Percentiles rank a stretch among this genome's conserved stretches.
Evolutionary conservation across 176 grass and related monocot genomes (phyloP).

Genomic region (Carex myosuroides): DNA sequence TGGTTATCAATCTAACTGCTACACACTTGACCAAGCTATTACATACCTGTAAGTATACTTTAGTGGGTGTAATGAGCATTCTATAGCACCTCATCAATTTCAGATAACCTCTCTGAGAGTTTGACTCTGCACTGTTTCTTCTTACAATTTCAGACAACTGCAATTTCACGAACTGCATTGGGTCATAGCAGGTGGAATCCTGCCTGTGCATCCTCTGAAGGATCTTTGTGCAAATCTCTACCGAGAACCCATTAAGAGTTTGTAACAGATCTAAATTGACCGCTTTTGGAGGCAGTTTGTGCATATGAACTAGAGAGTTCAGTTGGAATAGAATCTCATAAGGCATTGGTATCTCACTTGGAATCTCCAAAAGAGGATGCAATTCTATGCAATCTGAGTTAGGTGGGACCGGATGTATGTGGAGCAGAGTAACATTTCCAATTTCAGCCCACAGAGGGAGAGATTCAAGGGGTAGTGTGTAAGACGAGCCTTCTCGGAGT

Average conservation of each 20-base stretch:
- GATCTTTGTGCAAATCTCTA: conserved; percentile 46
- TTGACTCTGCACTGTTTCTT: conserved; percentile 18
- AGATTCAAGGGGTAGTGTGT: conserved; percentile 46
- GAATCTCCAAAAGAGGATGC: conserved; percentile 63
- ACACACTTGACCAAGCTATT: not conserved
- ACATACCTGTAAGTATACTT: conserved; percentile 44
- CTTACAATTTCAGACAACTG: conserved; percentile 37
- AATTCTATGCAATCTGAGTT: conserved; percentile 35
- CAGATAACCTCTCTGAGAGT: conserved; percentile 27
- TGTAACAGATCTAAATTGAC: conserved; percentile 63
- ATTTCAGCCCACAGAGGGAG: conserved; percentile 50
- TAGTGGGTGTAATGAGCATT: conserved; percentile 82
- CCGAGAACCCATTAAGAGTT: conserved; percentile 43
- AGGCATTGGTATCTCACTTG: conserved; percentile 47
- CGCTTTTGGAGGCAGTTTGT: conserved; percentile 60
- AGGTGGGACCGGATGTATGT: not conserved
- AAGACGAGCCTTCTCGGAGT: conserved; percentile 29
- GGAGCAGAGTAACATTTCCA: conserved; percentile 37
- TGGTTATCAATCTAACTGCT: not conserved
- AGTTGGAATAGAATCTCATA: conserved; percentile 83
- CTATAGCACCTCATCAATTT: conserved; percentile 69
- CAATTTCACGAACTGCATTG: conserved; percentile 58
- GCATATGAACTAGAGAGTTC: conserved; percentile 87
- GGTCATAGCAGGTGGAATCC: conserved; percentile 63
- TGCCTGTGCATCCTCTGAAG: conserved; percentile 78